A percentile compares a stretch with the other conserved stretches of the same genome.
phyloP scores from a whole-genome alignment of 139 green algal species.

The Volvox africanus region DNA sequence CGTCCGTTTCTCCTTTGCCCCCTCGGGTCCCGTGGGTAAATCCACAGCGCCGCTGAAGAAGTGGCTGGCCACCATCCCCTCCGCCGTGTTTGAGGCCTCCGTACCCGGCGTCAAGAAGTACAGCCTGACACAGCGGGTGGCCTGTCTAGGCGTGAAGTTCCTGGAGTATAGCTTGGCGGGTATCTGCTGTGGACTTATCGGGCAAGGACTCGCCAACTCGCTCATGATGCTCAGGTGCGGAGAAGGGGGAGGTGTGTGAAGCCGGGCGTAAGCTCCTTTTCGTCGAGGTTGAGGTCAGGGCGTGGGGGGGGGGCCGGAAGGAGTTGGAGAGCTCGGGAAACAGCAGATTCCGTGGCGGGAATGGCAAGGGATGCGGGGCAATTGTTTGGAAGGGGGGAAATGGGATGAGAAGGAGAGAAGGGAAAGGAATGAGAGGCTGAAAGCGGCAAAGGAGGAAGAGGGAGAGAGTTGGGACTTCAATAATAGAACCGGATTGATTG shows the following conservation, averaged over 20 bases:
- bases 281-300: no score
- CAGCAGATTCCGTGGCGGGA: no score
- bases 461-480: not conserved
- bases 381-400: no score
- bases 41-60: slow-evolving; percentile 46
- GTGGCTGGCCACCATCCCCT: slow-evolving; percentile 70
- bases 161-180: slow-evolving; percentile 92
- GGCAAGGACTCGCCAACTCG: slow-evolving; percentile 92
- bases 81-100: slow-evolving; percentile 83
- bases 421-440: not conserved
- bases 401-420: not conserved
- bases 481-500: not conserved
- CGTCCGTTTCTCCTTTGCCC: no score
- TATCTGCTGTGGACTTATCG: slow-evolving; percentile 90
- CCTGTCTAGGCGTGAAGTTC: slow-evolving; percentile 85
- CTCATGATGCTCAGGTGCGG: slow-evolving; percentile 85
- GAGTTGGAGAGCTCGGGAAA: no score
- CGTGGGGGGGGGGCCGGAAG: no score
- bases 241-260: no score
- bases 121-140: slow-evolving; percentile 63
- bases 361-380: no score
- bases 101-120: slow-evolving; percentile 71
- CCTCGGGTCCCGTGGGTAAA: no score
- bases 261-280: no score
- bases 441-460: not conserved